These are phyloP conservation scores for Stentor coeruleus DNA, from an alignment of 73 alveolate genomes.

Conservation along the genomic window DNA sequence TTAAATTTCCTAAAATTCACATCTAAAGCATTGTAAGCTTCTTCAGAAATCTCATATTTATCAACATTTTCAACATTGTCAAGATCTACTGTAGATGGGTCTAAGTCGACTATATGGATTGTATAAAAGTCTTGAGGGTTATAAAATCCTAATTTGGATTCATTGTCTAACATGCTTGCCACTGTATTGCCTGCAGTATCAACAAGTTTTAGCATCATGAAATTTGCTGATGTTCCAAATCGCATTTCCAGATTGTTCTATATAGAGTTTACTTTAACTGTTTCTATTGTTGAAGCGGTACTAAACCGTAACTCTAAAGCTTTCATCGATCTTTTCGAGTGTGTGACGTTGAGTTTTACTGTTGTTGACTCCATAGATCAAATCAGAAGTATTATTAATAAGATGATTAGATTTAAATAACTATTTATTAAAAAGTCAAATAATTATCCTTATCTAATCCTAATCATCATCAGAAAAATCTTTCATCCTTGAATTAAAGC, in stretches of 20 bases:
- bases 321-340: constrained; percentile 71
- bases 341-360: constrained; percentile 82
- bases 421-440: no score
- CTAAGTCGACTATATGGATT: constrained; percentile 79
- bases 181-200: constrained; percentile 62
- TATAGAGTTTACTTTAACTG: constrained; percentile 54
- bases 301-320: constrained; percentile 81
- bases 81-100: constrained; percentile 70
- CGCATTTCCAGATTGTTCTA: constrained; percentile 52
- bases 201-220: constrained; percentile 69
- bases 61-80: constrained; percentile 80
- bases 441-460: no score
- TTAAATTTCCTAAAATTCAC: constrained; percentile 74
- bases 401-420: no score
- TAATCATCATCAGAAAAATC: no score
- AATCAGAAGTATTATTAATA: background rate
- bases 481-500: background rate
- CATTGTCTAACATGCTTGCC: constrained; percentile 66
- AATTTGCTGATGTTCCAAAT: constrained; percentile 78
- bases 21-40: constrained; percentile 75
- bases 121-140: constrained; percentile 78
- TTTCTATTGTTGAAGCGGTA: constrained; percentile 51
- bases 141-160: constrained; percentile 58
- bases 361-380: constrained; percentile 44
- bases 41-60: constrained; percentile 85